Base-by-base conservation (phyloP, 2,329 filamentous ascomycete species). In the Orbilia blumenaviensis region DNA sequence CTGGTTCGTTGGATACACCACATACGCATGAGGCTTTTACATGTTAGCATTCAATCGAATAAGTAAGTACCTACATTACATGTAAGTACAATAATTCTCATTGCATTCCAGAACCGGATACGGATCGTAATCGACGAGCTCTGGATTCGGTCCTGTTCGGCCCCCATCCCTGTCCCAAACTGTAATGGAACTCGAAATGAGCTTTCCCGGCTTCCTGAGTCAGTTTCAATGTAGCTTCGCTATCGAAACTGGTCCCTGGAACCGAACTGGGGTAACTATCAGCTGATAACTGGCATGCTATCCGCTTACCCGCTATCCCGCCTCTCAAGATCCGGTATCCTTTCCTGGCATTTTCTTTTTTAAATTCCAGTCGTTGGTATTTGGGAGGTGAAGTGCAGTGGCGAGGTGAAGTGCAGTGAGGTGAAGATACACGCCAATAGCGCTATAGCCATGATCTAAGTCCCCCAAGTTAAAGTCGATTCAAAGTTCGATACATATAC, bases 301-400 rank as follows among this genome's bases (percentile, higher is more conserved):
- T 50, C 56, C 56, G 66, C 32, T 71, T 62, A 71, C 66, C 66
- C 66, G 66, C 66, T 21, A 25, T 69, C 44, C 66, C 66, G 66
- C 56, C 56, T 63, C 23, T 32, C 42, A 69, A 34, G 12, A 32
- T 18, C 25, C 42, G 42, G 48, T 23, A 42, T 29, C 29, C 58
- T 62, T 18, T n/a, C 25, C 23, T 56, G 21, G 42, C 9, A 16
- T 23, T 29, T 62, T 69, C 42, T 61, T 61, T 46, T 52, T 46
- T 25, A 38, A 58, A 46, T 66, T 61, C 38, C 36, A 21, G 25
- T 38, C 18, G 18, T 32, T 38, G 32, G 52, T 6, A 56, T 56
- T 56, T 56, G 52, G 29, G 18, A n/a, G n/a, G n/a, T n/a, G n/a
- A n/a, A n/a, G n/a, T n/a, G n/a, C n/a, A n/a, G n/a, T n/a, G n/a